These are phyloP conservation scores for Teratosphaeria epicoccoides DNA, from an alignment of 2,329 filamentous ascomycete genomes.

Conservation along the genomic window DNA sequence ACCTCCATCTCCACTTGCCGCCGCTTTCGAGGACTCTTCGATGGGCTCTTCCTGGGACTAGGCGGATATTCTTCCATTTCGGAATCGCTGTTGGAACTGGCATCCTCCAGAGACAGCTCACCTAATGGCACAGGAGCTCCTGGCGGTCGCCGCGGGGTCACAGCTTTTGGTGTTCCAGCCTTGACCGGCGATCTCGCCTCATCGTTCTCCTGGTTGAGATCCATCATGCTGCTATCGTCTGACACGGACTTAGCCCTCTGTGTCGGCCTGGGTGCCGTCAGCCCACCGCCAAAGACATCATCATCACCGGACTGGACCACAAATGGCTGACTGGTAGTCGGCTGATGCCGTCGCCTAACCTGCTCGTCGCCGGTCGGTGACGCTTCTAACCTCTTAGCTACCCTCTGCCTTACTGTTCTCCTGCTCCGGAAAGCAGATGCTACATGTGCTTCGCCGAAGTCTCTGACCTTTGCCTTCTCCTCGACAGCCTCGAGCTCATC, in stretches of 20 bases:
- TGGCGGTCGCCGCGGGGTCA: conserved; percentile 20
- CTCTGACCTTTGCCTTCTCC: conserved; percentile 7
- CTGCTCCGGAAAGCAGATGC: conserved; percentile 12
- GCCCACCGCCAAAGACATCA: conserved; percentile 11
- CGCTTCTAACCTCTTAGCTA: conserved; percentile 11
- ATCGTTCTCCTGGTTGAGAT: conserved; percentile 41
- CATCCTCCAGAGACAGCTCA: conserved; percentile 22
- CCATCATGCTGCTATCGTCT: conserved; percentile 27
- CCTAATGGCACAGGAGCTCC: conserved; percentile 21
- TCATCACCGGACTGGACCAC: conserved; percentile 19
- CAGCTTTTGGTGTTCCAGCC: conserved; percentile 22
- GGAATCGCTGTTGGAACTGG: conserved; percentile 5
- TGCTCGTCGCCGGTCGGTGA: conserved; percentile 16
- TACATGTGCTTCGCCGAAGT: conserved; percentile 9
- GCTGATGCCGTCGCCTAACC: conserved; percentile 7
- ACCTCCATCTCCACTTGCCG: neutral
- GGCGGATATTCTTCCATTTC: conserved; percentile 27
- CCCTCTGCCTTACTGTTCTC: conserved; percentile 18
- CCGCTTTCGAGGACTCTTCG: conserved; percentile 18
- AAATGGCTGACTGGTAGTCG: conserved; percentile 12
- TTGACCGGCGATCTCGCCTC: conserved; percentile 32
- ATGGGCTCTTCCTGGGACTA: conserved; percentile 25
- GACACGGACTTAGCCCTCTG: conserved; percentile 1
- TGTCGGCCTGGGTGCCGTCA: conserved; percentile 2
- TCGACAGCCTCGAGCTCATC: conserved; percentile 9